Base-by-base conservation (phyloP, 2,329 filamentous ascomycete genomes). In the Aspergillus brasiliensis region DNA sequence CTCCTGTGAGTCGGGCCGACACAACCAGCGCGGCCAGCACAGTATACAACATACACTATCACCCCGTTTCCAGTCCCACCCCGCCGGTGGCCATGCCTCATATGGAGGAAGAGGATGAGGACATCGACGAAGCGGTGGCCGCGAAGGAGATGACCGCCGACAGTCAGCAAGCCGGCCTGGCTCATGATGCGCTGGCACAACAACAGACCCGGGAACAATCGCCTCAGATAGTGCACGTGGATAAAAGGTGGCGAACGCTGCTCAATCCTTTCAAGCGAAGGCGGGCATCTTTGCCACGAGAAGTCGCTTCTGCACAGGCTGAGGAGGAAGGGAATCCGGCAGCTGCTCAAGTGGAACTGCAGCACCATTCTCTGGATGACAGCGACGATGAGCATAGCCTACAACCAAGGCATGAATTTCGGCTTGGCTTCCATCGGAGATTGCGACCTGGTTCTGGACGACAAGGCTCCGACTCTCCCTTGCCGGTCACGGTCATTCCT, bases 21-120 rank as follows among this genome's bases (percentile, higher is more conserved):
- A 87, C 84, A 1, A 83, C 82, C 5, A 88, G 85, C 71, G 85
- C 84, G 8, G 83, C 82, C 25, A 88, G 86, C 62, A 88, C 86
- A 1, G 83, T 88, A 4, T 88, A 89, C 68, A 83, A 85, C 54
- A 82, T 89, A 28, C 83, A 83, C 28, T 87, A 88, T 67, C 84
- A 88, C 66, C 80, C 84, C 13, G 77, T 83, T 8, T 75, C 77
- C 15, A 82, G 80, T 52, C 77, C 78, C 58, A 82, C 79, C 40
- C 81, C 73, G 52, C 75, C 77, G 2, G 72, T 74, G n/a, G 65
- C 65, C 15, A 73, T 76, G 62, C 71, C 70, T 17, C 68, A 73
- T 28, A 71, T 71, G 70, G 67, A 71, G 25, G 70, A 71, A 57
- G 73, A 73, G 40, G 70, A 69, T 5, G 73, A 74, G 34, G 28